phyloP scores from a whole-genome alignment of 495 filamentous ascomycete species.

The Pseudevernia furfuracea region DNA sequence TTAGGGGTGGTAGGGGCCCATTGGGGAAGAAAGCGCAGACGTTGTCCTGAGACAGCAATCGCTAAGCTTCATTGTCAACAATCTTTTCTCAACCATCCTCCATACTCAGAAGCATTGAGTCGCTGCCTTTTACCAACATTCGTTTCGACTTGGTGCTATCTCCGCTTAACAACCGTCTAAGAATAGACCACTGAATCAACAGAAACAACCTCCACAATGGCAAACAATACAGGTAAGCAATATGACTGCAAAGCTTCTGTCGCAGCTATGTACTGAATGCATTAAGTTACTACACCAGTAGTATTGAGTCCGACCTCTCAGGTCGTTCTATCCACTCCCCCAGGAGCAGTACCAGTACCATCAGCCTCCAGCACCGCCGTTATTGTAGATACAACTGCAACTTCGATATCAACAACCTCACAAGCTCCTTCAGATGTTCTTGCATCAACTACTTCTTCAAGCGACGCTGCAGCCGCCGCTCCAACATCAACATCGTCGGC shows the following conservation, averaged over 20 bases:
- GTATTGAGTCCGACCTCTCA: background rate
- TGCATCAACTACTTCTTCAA: background rate
- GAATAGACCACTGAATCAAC: slow-evolving; percentile 1
- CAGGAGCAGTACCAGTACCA: background rate
- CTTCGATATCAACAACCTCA: slow-evolving; percentile 2
- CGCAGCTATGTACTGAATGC: background rate
- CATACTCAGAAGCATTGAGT: slow-evolving; percentile 17
- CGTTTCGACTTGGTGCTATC: background rate
- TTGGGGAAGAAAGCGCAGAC: slow-evolving; percentile 7
- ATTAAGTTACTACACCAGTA: background rate
- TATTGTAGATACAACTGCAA: slow-evolving; percentile 1
- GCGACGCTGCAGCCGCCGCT: slow-evolving; percentile 16
- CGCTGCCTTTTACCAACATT: slow-evolving; percentile 5
- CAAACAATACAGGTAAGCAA: slow-evolving; percentile 1
- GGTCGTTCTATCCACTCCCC: background rate
- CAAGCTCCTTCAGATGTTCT: slow-evolving; percentile 4
- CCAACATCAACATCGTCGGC: slow-evolving; percentile 27
- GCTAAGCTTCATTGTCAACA: slow-evolving; percentile 9
- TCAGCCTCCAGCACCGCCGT: background rate
- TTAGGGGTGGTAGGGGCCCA: slow-evolving; percentile 14
- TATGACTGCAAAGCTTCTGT: background rate
- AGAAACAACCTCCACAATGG: slow-evolving; percentile 1
- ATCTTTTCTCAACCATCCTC: slow-evolving; percentile 4
- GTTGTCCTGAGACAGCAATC: slow-evolving; percentile 10
- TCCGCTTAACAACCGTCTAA: slow-evolving; percentile 1